Conservation (phyloP, 345 rosid species). For the Rhodomyrtus tomentosa region DNA sequence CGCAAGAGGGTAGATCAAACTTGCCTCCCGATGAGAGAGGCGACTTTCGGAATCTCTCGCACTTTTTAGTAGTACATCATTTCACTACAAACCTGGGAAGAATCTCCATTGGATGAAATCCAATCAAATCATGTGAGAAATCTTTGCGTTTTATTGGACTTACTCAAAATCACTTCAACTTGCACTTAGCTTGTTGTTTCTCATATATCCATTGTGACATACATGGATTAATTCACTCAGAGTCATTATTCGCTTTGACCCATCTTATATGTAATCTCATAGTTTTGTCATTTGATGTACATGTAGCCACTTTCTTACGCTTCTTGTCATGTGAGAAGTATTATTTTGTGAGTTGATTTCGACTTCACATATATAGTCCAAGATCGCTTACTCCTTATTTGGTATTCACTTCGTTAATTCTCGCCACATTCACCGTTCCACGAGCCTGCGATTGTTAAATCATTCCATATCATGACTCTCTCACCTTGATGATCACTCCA, state of each 20-base stretch:
- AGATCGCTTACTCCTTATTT: too few relatives aligned
- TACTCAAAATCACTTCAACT: background rate
- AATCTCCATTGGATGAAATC: background rate
- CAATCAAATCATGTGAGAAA: background rate
- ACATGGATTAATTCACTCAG: background rate
- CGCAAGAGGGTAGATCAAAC: too few relatives aligned
- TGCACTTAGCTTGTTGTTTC: accelerated
- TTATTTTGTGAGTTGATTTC: too few relatives aligned
- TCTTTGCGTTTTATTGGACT: background rate
- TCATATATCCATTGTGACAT: background rate
- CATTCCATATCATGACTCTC: too few relatives aligned
- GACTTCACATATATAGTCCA: too few relatives aligned
- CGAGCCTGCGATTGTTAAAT: too few relatives aligned
- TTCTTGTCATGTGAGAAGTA: too few relatives aligned
- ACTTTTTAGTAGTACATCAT: background rate
- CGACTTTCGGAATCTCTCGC: background rate
- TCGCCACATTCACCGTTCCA: too few relatives aligned
- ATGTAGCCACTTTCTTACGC: too few relatives aligned
- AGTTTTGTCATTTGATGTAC: too few relatives aligned
- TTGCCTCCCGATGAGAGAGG: too few relatives aligned
- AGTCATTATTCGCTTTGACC: background rate
- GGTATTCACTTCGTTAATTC: too few relatives aligned
- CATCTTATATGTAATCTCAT: background rate
- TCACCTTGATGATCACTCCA: accelerated
- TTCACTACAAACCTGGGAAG: background rate